These are phyloP conservation scores for Myochromella boudieri DNA, from an alignment of 768 basidiomycete genomes.

Conservation along the genomic window DNA sequence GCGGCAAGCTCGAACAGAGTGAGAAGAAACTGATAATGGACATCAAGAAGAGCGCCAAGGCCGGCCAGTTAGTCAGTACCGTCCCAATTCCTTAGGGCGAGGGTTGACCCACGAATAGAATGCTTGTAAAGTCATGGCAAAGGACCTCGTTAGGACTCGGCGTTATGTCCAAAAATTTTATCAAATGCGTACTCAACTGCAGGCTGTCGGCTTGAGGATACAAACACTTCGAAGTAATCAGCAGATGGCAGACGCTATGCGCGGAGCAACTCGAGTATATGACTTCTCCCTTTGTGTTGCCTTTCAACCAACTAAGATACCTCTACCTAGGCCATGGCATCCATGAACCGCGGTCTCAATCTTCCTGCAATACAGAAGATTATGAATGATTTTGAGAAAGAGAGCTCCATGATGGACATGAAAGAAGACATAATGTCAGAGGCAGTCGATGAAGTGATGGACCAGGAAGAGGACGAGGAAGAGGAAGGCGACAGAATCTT, in stretches of 20 bases:
- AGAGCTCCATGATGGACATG: conserved; percentile 99
- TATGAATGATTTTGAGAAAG: conserved; percentile 97
- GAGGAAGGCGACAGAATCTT: conserved; percentile 94
- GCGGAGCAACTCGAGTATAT: conserved; percentile 91
- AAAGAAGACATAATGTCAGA: conserved; percentile 99
- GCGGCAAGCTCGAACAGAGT: conserved; percentile 88
- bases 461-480: conserved; percentile 95
- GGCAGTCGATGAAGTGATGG: conserved; percentile 87
- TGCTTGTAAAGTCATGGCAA: conserved; percentile 99
- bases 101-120: conserved; percentile 54
- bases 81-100: conserved; percentile 8
- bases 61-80: conserved; percentile 82
- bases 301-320: conserved; percentile 10
- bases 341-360: conserved; percentile 97
- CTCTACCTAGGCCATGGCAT: conserved; percentile 81
- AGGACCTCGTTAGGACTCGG: conserved; percentile 94
- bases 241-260: conserved; percentile 99
- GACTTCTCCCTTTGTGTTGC: conserved; percentile 3
- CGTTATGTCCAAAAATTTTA: conserved; percentile 98
- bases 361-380: conserved; percentile 93
- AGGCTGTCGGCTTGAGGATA: conserved; percentile 93
- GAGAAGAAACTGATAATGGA: conserved; percentile 97
- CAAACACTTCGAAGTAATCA: conserved; percentile 96
- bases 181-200: conserved; percentile 97
- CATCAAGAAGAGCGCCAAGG: conserved; percentile 95